These are phyloP conservation scores for Francoa sonchifolia DNA, from an alignment of 441 rosid species.

Conservation along the genomic window DNA sequence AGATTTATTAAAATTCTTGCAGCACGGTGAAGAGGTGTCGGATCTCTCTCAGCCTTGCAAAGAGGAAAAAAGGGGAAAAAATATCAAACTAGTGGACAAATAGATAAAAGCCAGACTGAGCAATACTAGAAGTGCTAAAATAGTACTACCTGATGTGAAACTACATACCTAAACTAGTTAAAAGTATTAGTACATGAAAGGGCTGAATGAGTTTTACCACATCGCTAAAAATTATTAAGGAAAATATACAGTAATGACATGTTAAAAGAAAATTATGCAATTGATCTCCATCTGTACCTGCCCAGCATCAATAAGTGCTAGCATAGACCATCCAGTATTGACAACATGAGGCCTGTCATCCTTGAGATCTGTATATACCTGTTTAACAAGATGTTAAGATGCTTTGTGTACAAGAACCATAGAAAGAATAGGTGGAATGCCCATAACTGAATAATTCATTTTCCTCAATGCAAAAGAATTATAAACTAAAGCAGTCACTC, in stretches of 20 bases:
- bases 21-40: slow-evolving; percentile 14
- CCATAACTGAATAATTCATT: background rate
- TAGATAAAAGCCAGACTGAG: no score
- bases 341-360: slow-evolving; percentile 15
- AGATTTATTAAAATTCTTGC: slow-evolving; percentile 11
- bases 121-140: no score
- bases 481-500: no score
- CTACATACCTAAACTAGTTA: no score
- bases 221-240: no score
- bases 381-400: background rate
- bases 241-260: background rate
- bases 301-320: slow-evolving; percentile 19
- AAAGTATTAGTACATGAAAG: no score
- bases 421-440: background rate
- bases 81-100: no score
- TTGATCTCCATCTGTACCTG: slow-evolving; percentile 9
- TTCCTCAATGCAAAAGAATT: no score
- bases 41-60: slow-evolving; percentile 11
- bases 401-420: background rate
- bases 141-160: no score
- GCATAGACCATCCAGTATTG: slow-evolving; percentile 19
- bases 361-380: slow-evolving; percentile 14
- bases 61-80: background rate
- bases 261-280: background rate
- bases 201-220: no score